Evolutionary conservation across 306 rosid genomes (phyloP).

Genomic region (Myrica gale): DNA sequence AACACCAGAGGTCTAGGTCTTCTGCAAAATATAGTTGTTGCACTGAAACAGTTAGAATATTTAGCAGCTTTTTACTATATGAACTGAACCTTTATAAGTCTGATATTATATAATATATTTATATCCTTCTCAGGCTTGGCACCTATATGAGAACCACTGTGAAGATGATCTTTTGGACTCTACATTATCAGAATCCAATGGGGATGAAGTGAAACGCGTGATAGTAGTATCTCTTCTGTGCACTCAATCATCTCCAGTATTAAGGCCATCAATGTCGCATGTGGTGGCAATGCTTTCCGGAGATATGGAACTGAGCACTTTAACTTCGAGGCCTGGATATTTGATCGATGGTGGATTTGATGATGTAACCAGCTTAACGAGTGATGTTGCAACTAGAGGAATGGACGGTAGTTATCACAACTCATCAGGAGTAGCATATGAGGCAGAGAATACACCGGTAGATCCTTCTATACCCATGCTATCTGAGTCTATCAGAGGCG

Average conservation of each 20-base stretch:
- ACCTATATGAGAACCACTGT: no score
- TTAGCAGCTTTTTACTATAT: no score
- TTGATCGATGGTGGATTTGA: slow-evolving; percentile 62
- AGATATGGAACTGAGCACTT: slow-evolving; percentile 51
- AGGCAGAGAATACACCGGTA: no score
- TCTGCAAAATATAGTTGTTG: no score
- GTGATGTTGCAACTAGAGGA: slow-evolving; percentile 29
- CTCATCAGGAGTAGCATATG: slow-evolving; percentile 6
- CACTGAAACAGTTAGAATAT: no score
- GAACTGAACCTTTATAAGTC: no score
- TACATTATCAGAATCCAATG: neutral
- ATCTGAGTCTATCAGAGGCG: no score
- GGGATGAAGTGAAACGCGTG: slow-evolving; percentile 48
- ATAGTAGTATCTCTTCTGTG: slow-evolving; percentile 54
- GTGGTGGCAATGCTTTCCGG: slow-evolving; percentile 76
- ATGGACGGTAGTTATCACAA: slow-evolving; percentile 22
- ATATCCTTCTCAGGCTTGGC: no score
- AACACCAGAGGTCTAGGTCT: no score
- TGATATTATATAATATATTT: no score
- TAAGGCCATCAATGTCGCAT: slow-evolving; percentile 65
- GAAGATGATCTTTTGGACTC: no score
- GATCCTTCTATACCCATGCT: no score
- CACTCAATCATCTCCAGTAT: slow-evolving; percentile 59
- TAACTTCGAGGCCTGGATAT: slow-evolving; percentile 61
- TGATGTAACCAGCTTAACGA: slow-evolving; percentile 31